These are phyloP conservation scores for Xerophyta viscosa DNA, from an alignment of 106 monocot genomes.

Conservation along the genomic window DNA sequence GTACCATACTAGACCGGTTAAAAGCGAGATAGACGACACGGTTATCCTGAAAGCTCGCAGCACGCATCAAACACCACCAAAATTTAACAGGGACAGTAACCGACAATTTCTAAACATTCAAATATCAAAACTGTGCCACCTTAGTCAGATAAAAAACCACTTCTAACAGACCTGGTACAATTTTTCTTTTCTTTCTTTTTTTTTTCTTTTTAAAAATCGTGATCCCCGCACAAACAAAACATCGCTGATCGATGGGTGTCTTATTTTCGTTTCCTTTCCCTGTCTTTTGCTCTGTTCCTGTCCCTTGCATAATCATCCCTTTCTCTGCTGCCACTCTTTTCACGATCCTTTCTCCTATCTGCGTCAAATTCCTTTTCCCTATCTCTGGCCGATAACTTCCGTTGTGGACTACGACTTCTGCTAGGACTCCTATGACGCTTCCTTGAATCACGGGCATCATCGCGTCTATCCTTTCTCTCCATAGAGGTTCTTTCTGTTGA, in stretches of 20 bases:
- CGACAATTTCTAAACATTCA: too few relatives aligned
- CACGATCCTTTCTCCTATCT: conserved; percentile 36
- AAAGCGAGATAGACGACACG: too few relatives aligned
- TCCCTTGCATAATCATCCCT: conserved; percentile 42
- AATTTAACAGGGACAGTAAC: too few relatives aligned
- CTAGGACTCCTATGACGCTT: conserved; percentile 76
- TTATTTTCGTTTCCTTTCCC: conserved; percentile 26
- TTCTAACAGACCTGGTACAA: too few relatives aligned
- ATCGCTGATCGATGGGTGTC: not conserved
- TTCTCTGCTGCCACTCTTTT: conserved; percentile 79
- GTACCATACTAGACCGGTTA: too few relatives aligned
- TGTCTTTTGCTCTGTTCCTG: conserved; percentile 8
- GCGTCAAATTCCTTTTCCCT: conserved; percentile 22
- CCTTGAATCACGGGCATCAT: conserved; percentile 44
- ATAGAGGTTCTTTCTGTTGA: conserved; percentile 44
- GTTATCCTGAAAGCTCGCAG: too few relatives aligned
- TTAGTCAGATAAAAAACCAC: too few relatives aligned
- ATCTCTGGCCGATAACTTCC: conserved; percentile 32
- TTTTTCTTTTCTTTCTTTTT: too few relatives aligned
- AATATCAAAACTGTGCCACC: too few relatives aligned
- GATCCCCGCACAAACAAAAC: too few relatives aligned
- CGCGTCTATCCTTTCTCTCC: conserved; percentile 51
- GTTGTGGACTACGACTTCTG: conserved; percentile 63
- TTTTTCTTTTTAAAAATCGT: too few relatives aligned
- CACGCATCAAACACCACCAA: too few relatives aligned